Base-by-base conservation (phyloP, 495 filamentous ascomycete genomes). In the Trichoderma virens region DNA sequence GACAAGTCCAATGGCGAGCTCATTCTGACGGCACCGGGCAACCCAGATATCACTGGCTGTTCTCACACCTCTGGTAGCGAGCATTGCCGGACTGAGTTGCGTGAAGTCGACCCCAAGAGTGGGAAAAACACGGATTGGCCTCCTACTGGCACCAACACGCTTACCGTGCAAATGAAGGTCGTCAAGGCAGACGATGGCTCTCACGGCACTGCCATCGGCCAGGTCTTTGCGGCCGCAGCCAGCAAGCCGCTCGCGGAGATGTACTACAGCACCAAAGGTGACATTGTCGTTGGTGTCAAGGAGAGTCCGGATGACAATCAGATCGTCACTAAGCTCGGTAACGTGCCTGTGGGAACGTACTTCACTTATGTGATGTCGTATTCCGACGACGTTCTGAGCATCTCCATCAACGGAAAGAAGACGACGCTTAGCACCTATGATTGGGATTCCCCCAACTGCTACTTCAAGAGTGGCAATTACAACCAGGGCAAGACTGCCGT, bases 401-500 rank as follows among this genome's bases (percentile, higher is more conserved):
- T 76, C 1, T 56, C 59, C n/a, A 69, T 78, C 60, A 77, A 77
- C 65, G 72, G 70, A 14, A 70, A 13, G 9, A 23, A 63, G 7
- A 68, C 70, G 60, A 69, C 65, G 13, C 61, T 78, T 39, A 66
- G 63, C 43, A 76, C 74, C 7, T 72, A 65, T 35, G 27, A 64
- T 9, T 67, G 74, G 23, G 64, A 69, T 60, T 47, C 68, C n/a
- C 76, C 76, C 16, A 20, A 61, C 30, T 72, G 74, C 43, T 79
- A 78, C 66, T 79, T 79, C 69, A 79, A 79, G 71, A 72, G 65
- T 7, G 76, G 76, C 14, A 78, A 79, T 60, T 79, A 79, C 35
- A 74, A 76, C 60, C 75, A 79, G 71, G 76, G 74, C 16, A 65
- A 64, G 28, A 63, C 45, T 9, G 59, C 31, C 11, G 25, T 31